Percentiles rank a stretch among this genome's conserved stretches.
These are phyloP conservation scores for Mycosphaerelloides madeirae DNA, from an alignment of 2,329 filamentous ascomycete genomes.

Conservation along the genomic window DNA sequence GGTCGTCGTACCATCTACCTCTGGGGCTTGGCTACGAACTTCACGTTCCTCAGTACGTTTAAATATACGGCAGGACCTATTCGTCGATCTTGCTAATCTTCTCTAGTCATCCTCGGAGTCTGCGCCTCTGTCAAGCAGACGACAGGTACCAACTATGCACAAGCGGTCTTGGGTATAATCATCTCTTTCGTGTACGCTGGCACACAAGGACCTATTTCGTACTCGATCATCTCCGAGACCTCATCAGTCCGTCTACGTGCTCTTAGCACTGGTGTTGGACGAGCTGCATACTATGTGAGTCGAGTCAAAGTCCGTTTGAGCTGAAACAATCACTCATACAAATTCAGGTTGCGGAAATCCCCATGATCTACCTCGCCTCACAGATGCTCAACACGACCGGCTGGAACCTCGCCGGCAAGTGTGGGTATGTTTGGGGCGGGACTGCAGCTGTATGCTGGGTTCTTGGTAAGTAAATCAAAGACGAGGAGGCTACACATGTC, in stretches of 20 bases:
- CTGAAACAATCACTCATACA: no score
- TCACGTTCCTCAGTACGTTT: constrained; percentile 29
- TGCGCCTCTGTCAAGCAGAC: constrained; percentile 14
- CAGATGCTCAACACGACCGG: constrained; percentile 26
- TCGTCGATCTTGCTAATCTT: no score
- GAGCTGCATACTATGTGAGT: constrained; percentile 25
- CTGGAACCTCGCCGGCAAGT: constrained; percentile 41
- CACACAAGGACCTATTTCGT: constrained; percentile 24
- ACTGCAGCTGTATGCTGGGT: constrained; percentile 41
- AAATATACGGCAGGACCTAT: no score
- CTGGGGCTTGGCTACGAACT: constrained; percentile 29
- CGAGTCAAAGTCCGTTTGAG: no score
- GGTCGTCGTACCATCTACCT: constrained; percentile 39
- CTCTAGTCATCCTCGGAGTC: constrained; percentile 25
- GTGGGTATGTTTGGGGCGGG: constrained; percentile 46
- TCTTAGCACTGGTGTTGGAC: constrained; percentile 25
- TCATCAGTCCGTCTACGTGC: constrained; percentile 25
- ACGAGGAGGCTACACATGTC: no score
- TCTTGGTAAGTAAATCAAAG: no score
- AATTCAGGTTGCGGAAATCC: constrained; percentile 25
- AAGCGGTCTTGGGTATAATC: constrained; percentile 47
- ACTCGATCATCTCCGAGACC: constrained; percentile 26
- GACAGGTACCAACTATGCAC: constrained; percentile 33
- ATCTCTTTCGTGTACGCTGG: constrained; percentile 37
- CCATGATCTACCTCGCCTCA: constrained; percentile 19